These are phyloP conservation scores for Cupressus sempervirens DNA, from an alignment of 75 land plant species.

Conservation along the genomic window DNA sequence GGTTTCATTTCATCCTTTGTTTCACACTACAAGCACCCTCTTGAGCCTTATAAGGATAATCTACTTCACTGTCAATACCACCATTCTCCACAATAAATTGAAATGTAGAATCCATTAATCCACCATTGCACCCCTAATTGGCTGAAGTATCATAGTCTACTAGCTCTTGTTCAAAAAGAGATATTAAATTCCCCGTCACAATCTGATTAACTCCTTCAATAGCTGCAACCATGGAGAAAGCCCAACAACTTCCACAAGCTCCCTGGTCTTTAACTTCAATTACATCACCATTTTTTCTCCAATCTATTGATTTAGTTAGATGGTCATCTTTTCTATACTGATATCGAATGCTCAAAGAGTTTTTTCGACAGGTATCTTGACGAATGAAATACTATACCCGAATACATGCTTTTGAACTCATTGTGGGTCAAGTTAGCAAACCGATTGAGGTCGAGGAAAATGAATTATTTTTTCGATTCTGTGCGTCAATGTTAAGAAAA, in stretches of 20 bases:
- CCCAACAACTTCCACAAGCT: neutral
- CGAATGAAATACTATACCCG: neutral
- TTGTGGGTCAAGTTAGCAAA: conserved; percentile 32
- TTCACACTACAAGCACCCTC: neutral
- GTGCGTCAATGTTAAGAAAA: conserved; percentile 31
- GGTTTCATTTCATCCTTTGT: too few relatives aligned
- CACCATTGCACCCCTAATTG: neutral
- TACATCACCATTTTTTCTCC: neutral
- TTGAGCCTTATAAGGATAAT: neutral
- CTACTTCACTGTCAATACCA: too few relatives aligned
- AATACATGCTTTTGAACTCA: conserved; percentile 23
- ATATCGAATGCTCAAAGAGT: neutral
- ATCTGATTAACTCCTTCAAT: neutral
- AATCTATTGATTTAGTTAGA: neutral
- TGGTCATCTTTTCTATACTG: neutral
- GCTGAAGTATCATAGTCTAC: neutral
- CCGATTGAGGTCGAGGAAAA: conserved; percentile 27
- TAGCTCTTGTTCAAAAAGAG: neutral
- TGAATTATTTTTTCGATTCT: conserved; percentile 10
- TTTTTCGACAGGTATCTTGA: neutral
- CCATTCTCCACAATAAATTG: too few relatives aligned
- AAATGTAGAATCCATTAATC: too few relatives aligned
- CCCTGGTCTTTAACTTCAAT: neutral
- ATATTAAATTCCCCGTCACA: neutral
- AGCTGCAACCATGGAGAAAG: neutral